Base-by-base conservation (phyloP, 2,329 filamentous ascomycete genomes). In the Exophiala sp. region DNA sequence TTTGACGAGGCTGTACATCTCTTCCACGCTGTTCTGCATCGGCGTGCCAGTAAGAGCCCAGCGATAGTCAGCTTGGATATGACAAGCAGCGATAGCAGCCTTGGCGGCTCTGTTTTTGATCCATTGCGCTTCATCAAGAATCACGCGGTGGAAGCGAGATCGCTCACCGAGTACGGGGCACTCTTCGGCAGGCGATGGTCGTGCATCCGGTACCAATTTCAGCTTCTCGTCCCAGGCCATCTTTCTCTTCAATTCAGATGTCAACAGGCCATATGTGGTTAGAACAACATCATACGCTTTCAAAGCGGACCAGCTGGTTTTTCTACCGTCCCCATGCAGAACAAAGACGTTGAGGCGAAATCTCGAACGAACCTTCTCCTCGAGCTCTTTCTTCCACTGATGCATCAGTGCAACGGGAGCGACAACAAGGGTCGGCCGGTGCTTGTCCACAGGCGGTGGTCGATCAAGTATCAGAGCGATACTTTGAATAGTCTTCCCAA, bases 351-450 rank as follows among this genome's bases (percentile, higher is more conserved):
- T 80, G 11, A 94, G 68, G 24, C 73, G 70, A 62, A 85, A 73
- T 13, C 62, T 63, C 0, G 68, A 58, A 53, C 81, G 81, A 29
- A 93, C 68, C 66, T 90, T 89, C 30, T 75, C 77, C 50, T 74
- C 66, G 40, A 95, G 87, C 65, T 95, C 89, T 41, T 82, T 77
- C 61, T 86, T 81, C 89, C 89, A 95, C 64, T 95, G 89, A 13
- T 82, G 79, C 65, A 94, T 78, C 13, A 95, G 71, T 2, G 87
- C 83, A 9, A 94, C 81, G 0, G 88, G 88, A 0, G 84, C 86
- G 41, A 95, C 75, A 41, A 95, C 88, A 19, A 95, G 70, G n/a
- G 83, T 93, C 0, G 88, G 89, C 72, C 87, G 80, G 49, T 69
- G 73, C 53, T 70, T 65, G n/a, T 69, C 68, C 53, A 83, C 74